Evolutionary conservation across 73 alveolate genomes (phyloP), one percentile per base, ranked within the genome.

Genomic region (Paramecium sonneborni): DNA sequence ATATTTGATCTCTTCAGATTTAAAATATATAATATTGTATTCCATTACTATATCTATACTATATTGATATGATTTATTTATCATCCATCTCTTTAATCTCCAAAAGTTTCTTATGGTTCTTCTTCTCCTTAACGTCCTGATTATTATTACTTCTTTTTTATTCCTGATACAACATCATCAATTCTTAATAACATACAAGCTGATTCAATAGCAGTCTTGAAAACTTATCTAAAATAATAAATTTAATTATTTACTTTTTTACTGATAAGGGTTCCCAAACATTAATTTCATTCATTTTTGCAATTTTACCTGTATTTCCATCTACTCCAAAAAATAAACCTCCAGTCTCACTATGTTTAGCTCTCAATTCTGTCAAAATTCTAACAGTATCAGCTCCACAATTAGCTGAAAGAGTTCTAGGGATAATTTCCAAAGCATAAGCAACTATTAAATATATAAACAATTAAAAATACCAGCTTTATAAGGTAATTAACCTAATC

Each of bases 301-400:
- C 98, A 87, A 98, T 96, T 52, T 93, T 95, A 35, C 99, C 99
- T 30, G 98, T 95, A 88, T 98, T 97, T 56, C 99, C 99, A 90
- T 98, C 99, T 74, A 98, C 97, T 89, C 99, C 99, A 91, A 67
- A 95, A 93, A 76, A 93, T 35, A 93, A 92, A 57, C 57, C 86
- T 41, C 97, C 98, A 85, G 93, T 91, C 34, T 95, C 95, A 72
- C 98, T 93, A 90, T 98, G 99, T 92, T 96, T 97, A 28, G 99
- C 98, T 85, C 99, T 98, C 87, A 98, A 92, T 87, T 98, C 99
- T 55, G 99, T 98, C 94, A 98, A 94, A 23, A 96, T 95, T 93
- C 99, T 95, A 46, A 98, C 99, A 52, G 97, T 99, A 93, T 98
- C 99, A 34, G 98, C 99, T 18, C 99, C 99, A 67, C 99, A 98